Conservation (phyloP, 139 green algal species). For the Chlorella ohadii region DNA sequence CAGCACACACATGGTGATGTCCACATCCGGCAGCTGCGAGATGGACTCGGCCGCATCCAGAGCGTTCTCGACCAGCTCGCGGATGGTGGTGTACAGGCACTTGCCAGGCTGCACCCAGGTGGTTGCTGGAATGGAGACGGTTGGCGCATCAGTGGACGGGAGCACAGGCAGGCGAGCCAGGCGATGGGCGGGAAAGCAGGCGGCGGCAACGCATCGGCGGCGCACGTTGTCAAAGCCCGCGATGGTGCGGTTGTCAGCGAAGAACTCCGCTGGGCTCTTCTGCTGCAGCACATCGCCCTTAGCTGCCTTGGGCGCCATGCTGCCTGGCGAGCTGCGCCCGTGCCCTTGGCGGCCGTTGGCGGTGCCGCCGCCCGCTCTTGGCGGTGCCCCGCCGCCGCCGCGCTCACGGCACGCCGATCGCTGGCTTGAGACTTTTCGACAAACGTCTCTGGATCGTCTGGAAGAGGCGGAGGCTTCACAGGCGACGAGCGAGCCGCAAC, state of each 20-base stretch:
- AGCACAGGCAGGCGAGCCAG: neutral
- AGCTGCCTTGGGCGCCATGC: slow-evolving; percentile 8
- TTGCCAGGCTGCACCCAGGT: slow-evolving; percentile 86
- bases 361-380: no score
- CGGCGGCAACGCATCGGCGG: neutral
- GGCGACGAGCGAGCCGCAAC: no score
- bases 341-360: neutral
- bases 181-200: neutral
- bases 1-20: slow-evolving; percentile 76
- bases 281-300: slow-evolving; percentile 75
- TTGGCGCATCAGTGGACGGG: neutral
- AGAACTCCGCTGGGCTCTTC: slow-evolving; percentile 96
- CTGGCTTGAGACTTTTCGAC: no score
- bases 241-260: slow-evolving; percentile 99
- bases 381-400: no score
- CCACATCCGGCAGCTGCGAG: slow-evolving; percentile 77
- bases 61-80: slow-evolving; percentile 96
- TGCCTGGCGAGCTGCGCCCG: no score
- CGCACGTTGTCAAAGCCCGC: slow-evolving; percentile 97
- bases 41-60: slow-evolving; percentile 92
- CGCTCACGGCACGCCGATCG: no score
- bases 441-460: no score
- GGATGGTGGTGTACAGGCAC: slow-evolving; percentile 94
- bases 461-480: no score
- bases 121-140: neutral